Conservation (phyloP, 805 yeast species). For the Brettanomyces naardenensis region DNA sequence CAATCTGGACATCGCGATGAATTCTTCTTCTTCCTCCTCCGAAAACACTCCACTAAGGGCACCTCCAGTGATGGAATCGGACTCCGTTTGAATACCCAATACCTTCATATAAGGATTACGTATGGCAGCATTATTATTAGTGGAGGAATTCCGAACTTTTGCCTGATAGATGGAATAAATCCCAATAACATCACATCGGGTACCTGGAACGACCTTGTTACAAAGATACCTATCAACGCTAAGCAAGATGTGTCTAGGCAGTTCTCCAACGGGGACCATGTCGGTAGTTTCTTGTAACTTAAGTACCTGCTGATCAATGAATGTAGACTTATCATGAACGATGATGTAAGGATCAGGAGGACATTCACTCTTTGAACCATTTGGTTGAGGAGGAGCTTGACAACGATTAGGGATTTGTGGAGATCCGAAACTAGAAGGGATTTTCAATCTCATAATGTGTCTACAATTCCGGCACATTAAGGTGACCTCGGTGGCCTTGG, state of each 20-base stretch:
- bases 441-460: conserved; percentile 59
- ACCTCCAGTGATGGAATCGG: conserved; percentile 34
- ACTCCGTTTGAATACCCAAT: conserved; percentile 78
- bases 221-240: conserved; percentile 87
- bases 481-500: conserved; percentile 79
- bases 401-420: conserved; percentile 63
- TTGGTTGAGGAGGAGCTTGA: conserved; percentile 45
- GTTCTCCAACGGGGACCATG: conserved; percentile 97
- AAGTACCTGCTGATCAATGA: conserved; percentile 89
- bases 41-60: conserved; percentile 49
- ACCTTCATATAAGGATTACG: conserved; percentile 87
- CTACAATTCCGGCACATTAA: conserved; percentile 84
- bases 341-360: conserved; percentile 90
- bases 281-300: conserved; percentile 97
- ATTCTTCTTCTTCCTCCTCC: conserved; percentile 93
- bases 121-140: conserved; percentile 68
- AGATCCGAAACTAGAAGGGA: conserved; percentile 64
- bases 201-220: conserved; percentile 90
- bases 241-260: conserved; percentile 88
- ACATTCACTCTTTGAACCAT: conserved; percentile 51
- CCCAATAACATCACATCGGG: conserved; percentile 86
- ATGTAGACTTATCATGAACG: conserved; percentile 88
- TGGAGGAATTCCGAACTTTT: conserved; percentile 44
- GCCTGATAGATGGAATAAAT: conserved; percentile 86
- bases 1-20: conserved; percentile 67